A percentile compares a stretch with the other conserved stretches of the same genome.
phyloP scores from a whole-genome alignment of 495 filamentous ascomycete species.

The Neurospora hispaniola region DNA sequence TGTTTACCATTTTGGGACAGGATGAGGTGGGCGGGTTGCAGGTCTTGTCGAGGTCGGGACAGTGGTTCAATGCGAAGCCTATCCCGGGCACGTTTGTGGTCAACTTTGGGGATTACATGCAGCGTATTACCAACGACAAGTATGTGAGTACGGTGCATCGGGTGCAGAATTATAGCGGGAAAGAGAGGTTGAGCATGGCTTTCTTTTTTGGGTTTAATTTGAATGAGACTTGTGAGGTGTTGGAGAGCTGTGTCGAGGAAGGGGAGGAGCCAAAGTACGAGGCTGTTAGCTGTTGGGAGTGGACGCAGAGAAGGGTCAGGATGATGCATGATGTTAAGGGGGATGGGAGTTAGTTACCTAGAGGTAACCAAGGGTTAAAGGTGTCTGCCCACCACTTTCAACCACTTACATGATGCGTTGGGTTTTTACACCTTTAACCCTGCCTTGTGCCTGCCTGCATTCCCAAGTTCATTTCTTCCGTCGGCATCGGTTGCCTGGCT shows the following conservation, averaged over 20 bases:
- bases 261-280: slow-evolving; percentile 43
- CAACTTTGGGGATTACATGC: slow-evolving; percentile 57
- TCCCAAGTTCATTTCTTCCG: too few relatives aligned
- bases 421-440: too few relatives aligned
- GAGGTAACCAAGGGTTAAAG: neutral
- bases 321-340: slow-evolving; percentile 14
- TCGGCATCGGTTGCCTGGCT: neutral
- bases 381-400: too few relatives aligned
- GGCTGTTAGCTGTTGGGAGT: slow-evolving; percentile 45
- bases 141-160: slow-evolving; percentile 52
- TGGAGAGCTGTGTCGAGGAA: slow-evolving; percentile 41
- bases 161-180: slow-evolving; percentile 39
- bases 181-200: slow-evolving; percentile 45
- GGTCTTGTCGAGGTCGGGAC: slow-evolving; percentile 39
- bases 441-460: too few relatives aligned
- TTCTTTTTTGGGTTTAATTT: slow-evolving; percentile 47
- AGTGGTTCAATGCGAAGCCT: slow-evolving; percentile 47
- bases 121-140: slow-evolving; percentile 51
- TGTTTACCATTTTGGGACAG: slow-evolving; percentile 49
- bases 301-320: slow-evolving; percentile 18
- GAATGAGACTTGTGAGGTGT: slow-evolving; percentile 37
- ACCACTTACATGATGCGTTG: too few relatives aligned
- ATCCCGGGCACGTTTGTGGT: slow-evolving; percentile 52
- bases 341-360: neutral
- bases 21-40: slow-evolving; percentile 44